These are phyloP conservation scores for Cymbopogon citratus DNA, from an alignment of 176 grass and related monocot genomes.

Conservation along the genomic window DNA sequence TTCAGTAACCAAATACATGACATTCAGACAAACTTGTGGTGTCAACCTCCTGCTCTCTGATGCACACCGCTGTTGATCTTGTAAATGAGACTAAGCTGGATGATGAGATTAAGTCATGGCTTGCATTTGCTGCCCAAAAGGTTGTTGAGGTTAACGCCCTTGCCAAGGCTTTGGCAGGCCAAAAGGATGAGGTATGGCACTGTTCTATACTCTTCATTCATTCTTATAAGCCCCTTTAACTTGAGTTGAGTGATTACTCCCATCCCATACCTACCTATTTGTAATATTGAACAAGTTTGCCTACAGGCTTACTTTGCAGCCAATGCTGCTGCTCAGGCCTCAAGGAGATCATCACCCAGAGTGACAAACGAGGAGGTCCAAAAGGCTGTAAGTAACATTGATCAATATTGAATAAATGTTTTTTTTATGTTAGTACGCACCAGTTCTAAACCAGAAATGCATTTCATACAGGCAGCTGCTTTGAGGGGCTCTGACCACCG, in stretches of 20 bases:
- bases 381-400: constrained; percentile 66
- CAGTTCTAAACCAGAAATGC: constrained; percentile 22
- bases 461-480: constrained; percentile 69
- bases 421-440: not conserved
- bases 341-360: constrained; percentile 80
- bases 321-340: constrained; percentile 80
- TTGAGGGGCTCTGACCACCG: constrained; percentile 88
- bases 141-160: constrained; percentile 95
- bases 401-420: constrained; percentile 5
- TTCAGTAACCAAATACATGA: constrained; percentile 22
- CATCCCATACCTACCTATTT: not conserved
- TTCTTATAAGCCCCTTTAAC: not conserved
- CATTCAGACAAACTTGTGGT: constrained; percentile 88
- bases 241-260: not conserved
- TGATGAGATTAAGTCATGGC: constrained; percentile 92
- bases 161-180: constrained; percentile 75
- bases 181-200: constrained; percentile 65
- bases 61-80: constrained; percentile 97
- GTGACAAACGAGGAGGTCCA: constrained; percentile 93
- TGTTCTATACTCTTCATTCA: not conserved
- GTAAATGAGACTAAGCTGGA: constrained; percentile 92
- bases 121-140: constrained; percentile 98
- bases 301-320: constrained; percentile 78
- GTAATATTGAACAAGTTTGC: constrained; percentile 17
- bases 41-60: constrained; percentile 89